Evolutionary conservation across 306 rosid species (phyloP), one percentile per base, ranked within the genome.

Genomic region (Begonia loranthoides): DNA sequence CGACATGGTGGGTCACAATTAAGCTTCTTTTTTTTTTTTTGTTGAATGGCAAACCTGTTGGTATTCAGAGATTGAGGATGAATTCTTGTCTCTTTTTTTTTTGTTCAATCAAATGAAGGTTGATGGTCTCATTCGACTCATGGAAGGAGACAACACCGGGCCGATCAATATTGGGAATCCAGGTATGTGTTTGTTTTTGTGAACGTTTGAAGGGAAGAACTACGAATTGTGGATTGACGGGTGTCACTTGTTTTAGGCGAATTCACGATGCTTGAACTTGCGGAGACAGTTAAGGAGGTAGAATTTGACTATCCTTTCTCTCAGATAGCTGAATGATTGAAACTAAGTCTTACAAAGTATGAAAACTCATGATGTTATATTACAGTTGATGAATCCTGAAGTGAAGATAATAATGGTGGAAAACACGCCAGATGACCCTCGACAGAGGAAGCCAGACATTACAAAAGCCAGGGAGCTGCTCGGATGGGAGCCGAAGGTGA

Each of bases 261-360:
- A 80, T 90, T 90, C 58, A 90, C 99, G 51, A 79, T 90, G 94
- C 67, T 74, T 2, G 99, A 90, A 72, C 94, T 90, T 48, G 99
- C 99, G 1, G 84, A 90, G 77, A 86, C 80, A 0, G 96, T 90
- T 60, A 90, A 90, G 76, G 96, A 90, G 99, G 99, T 86, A 1
- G 41, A 12, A 28, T 28, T 28, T 28, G 4, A 28, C 36, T 28
- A 19, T 28, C 9, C 9, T 28, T 28, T 28, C 5, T 28, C 36
- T 28, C 36, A 3, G 36, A 28, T 28, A 28, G 9, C 6, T 28
- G 36, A 28, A 28, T 4, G 36, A 4, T 8, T 5, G 9, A 28
- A 28, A 28, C 8, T 1, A 28, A 28, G 1, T 28, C 36, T 28
- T 28, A 4, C 4, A 28, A 28, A n/a, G n/a, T n/a, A n/a, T n/a